Evolutionary conservation across 2,329 filamentous ascomycete genomes (phyloP), one percentile per base, ranked within the genome.

Genomic region (Cladosporium sp.): DNA sequence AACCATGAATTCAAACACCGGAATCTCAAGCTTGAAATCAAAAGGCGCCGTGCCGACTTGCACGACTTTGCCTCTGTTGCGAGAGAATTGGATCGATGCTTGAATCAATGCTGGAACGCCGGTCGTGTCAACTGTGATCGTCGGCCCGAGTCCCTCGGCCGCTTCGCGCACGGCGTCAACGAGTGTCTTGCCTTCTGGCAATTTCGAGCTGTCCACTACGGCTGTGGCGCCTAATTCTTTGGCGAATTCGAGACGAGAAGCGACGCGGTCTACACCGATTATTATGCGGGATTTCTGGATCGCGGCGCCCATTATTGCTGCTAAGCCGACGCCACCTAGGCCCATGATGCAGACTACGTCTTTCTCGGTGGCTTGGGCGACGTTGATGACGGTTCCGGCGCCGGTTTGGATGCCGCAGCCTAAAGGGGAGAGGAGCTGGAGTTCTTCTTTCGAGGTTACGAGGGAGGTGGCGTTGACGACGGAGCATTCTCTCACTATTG

Each of bases 101-200:
- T 75, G 68, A 15, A 81, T 67, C 57, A 81, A 59, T 37, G 73
- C 58, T 36, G 74, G 68, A 0, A 74, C 73, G 0, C 78, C 81
- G 1, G 78, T 82, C 0, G 79, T 81, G 55, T 83, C 80, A 51
- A 83, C 71, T 4, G 72, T 73, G 34, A 80, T 65, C 2, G 74
- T 76, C 0, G 77, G 71, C 0, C 80, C 79, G 0, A 73, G 59
- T 0, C 69, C 71, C 3, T 71, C 69, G 0, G 70, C 69, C 3
- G 75, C 60, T 5, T 70, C 70, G 17, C 66, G 63, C 17, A 79
- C 67, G 3, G 70, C 71, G 34, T 71, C 66, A 0, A 64, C 66
- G 1, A 79, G 61, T 2, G 63, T 64, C 47, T 70, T 68, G 48
- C 68, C 68, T 25, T 68, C 69, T 15, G 58, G 56, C 13, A 73